These are phyloP conservation scores for Euptelea pleiosperma DNA, from an alignment of 164 flowering plant species.

Conservation along the genomic window DNA sequence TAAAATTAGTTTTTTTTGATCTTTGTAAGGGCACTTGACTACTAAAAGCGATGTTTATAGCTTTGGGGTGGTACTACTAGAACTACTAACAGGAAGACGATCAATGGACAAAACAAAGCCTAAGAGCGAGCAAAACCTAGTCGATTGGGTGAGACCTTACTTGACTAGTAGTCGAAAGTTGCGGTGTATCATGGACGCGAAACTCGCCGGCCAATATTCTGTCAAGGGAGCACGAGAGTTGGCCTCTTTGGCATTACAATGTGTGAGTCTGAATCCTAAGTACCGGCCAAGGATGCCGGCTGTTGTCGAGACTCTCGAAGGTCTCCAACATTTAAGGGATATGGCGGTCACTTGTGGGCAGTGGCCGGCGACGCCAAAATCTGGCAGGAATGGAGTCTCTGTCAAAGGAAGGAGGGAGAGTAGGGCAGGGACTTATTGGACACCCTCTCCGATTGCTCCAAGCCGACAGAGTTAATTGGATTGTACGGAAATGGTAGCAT, in stretches of 20 bases:
- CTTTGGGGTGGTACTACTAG: slow-evolving; percentile 90
- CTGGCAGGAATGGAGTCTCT: slow-evolving; percentile 30
- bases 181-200: slow-evolving; percentile 74
- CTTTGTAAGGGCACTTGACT: slow-evolving; percentile 97
- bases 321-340: slow-evolving; percentile 55
- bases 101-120: slow-evolving; percentile 71
- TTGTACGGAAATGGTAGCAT: too few species aligned
- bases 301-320: slow-evolving; percentile 61
- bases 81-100: slow-evolving; percentile 82
- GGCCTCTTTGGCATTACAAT: slow-evolving; percentile 61
- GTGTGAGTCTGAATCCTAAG: slow-evolving; percentile 74
- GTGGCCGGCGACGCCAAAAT: slow-evolving; percentile 49
- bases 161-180: slow-evolving; percentile 62
- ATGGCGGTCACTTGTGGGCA: slow-evolving; percentile 76
- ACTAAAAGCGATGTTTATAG: slow-evolving; percentile 92
- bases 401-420: slow-evolving; percentile 29
- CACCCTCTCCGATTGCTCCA: slow-evolving; percentile 22
- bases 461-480: slow-evolving; percentile 13
- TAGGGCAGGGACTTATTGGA: slow-evolving; percentile 21
- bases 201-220: slow-evolving; percentile 78
- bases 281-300: slow-evolving; percentile 76
- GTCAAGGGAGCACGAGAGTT: slow-evolving; percentile 80
- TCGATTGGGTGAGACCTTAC: slow-evolving; percentile 81
- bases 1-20: background rate
- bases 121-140: slow-evolving; percentile 72